A percentile compares a stretch with the other conserved stretches of the same genome.
These are phyloP conservation scores for Cinnamomum micranthum DNA, from an alignment of 164 flowering plant genomes.

Conservation along the genomic window DNA sequence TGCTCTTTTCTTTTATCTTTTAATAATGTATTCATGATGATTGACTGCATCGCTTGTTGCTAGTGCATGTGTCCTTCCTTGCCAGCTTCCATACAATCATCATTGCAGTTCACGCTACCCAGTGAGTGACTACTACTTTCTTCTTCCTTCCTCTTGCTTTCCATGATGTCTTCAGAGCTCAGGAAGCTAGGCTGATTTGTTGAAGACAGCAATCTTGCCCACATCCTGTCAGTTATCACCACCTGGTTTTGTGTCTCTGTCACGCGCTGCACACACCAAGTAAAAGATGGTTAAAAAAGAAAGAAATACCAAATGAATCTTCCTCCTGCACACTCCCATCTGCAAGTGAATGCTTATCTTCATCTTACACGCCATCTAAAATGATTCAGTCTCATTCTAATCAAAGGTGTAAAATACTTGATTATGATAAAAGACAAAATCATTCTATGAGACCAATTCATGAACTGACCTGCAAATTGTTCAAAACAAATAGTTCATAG, in stretches of 20 bases:
- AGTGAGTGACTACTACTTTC: conserved; percentile 6
- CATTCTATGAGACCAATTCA: not conserved
- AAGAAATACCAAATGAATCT: not conserved
- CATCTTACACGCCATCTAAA: not conserved
- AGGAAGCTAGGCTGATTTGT: conserved; percentile 68
- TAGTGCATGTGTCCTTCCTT: not conserved
- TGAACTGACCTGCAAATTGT: too few species aligned
- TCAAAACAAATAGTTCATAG: too few species aligned
- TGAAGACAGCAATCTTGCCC: conserved; percentile 65
- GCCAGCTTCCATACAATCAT: not conserved
- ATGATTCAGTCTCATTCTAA: not conserved
- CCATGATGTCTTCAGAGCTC: conserved; percentile 16
- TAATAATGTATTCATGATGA: too few species aligned
- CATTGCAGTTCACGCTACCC: not conserved
- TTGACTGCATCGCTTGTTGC: not conserved
- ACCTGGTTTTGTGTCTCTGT: conserved; percentile 48
- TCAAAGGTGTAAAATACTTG: not conserved
- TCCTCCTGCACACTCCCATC: not conserved
- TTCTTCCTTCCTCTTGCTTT: conserved; percentile 17
- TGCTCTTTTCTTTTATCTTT: too few species aligned
- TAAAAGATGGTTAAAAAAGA: not conserved
- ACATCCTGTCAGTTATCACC: conserved; percentile 58
- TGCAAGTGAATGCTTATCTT: not conserved
- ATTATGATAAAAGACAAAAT: not conserved
- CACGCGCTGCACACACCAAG: conserved; percentile 38